These are phyloP conservation scores for Polyporus tsugae DNA, from an alignment of 1,284 basidiomycete species.

Conservation along the genomic window DNA sequence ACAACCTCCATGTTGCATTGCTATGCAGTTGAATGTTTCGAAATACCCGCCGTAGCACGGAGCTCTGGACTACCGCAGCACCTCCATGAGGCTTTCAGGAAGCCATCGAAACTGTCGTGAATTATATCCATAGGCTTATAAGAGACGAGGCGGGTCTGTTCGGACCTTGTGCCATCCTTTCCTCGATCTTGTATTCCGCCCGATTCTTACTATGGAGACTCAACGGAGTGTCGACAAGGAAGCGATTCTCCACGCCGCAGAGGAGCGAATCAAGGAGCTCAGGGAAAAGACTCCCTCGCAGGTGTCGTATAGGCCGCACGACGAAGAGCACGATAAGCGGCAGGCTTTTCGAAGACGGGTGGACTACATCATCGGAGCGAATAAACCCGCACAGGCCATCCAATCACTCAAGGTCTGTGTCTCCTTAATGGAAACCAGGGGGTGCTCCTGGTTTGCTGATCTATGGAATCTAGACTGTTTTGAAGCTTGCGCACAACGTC, in stretches of 20 bases:
- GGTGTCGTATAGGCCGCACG: conserved; percentile 21
- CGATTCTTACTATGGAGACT: neutral
- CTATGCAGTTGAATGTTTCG: neutral
- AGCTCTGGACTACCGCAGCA: neutral
- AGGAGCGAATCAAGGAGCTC: conserved; percentile 11
- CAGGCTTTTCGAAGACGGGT: conserved; percentile 21
- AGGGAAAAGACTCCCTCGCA: conserved; percentile 15
- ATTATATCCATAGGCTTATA: neutral
- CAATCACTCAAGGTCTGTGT: conserved; percentile 24
- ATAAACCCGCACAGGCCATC: conserved; percentile 14
- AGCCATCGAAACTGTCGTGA: neutral
- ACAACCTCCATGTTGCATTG: neutral
- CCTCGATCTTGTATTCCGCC: too few relatives aligned
- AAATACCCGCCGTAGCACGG: neutral
- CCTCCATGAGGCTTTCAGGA: neutral
- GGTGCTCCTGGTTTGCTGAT: neutral
- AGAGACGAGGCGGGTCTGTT: neutral
- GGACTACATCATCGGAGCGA: conserved; percentile 17
- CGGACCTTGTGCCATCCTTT: neutral
- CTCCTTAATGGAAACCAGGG: neutral
- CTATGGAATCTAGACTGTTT: conserved; percentile 40
- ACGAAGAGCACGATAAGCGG: conserved; percentile 19
- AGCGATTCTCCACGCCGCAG: conserved; percentile 10
- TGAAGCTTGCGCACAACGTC: conserved; percentile 72
- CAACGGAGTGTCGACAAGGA: conserved; percentile 7